phyloP scores from a whole-genome alignment of 2,329 filamentous ascomycete genomes.

The Ophiostoma sp. region DNA sequence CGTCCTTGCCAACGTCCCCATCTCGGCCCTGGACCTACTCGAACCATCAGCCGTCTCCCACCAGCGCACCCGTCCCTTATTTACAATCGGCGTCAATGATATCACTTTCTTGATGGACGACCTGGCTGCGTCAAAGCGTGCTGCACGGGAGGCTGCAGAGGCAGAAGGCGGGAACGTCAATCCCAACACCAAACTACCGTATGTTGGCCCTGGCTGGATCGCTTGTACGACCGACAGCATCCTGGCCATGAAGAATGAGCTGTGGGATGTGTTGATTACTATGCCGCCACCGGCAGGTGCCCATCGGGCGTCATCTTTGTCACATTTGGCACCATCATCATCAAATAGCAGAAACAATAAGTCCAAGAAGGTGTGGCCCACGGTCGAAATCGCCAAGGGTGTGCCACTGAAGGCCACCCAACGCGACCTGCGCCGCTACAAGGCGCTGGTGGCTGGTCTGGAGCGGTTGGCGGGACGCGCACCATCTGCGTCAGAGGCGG shows the following conservation, averaged over 20 bases:
- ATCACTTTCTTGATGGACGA: slow-evolving; percentile 74
- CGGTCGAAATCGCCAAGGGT: slow-evolving; percentile 66
- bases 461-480: slow-evolving; percentile 42
- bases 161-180: slow-evolving; percentile 34
- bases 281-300: slow-evolving; percentile 59
- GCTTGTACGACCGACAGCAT: slow-evolving; percentile 96
- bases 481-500: slow-evolving; percentile 19
- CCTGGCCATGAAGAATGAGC: slow-evolving; percentile 76
- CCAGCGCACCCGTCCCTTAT: slow-evolving; percentile 76
- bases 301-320: background rate
- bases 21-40: slow-evolving; percentile 69
- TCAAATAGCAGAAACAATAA: slow-evolving; percentile 48
- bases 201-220: slow-evolving; percentile 71
- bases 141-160: slow-evolving; percentile 31
- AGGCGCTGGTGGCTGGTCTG: slow-evolving; percentile 65
- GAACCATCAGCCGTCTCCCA: slow-evolving; percentile 57
- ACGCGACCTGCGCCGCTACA: slow-evolving; percentile 80
- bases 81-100: slow-evolving; percentile 90
- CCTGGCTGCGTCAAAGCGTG: slow-evolving; percentile 48
- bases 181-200: slow-evolving; percentile 35
- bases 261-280: slow-evolving; percentile 88
- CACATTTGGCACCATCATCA: slow-evolving; percentile 34
- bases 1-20: slow-evolving; percentile 84
- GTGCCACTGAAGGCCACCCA: slow-evolving; percentile 79
- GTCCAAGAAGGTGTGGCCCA: slow-evolving; percentile 71